phyloP scores from a whole-genome alignment of 2,329 filamentous ascomycete species.

The Trichoderma sp. region DNA sequence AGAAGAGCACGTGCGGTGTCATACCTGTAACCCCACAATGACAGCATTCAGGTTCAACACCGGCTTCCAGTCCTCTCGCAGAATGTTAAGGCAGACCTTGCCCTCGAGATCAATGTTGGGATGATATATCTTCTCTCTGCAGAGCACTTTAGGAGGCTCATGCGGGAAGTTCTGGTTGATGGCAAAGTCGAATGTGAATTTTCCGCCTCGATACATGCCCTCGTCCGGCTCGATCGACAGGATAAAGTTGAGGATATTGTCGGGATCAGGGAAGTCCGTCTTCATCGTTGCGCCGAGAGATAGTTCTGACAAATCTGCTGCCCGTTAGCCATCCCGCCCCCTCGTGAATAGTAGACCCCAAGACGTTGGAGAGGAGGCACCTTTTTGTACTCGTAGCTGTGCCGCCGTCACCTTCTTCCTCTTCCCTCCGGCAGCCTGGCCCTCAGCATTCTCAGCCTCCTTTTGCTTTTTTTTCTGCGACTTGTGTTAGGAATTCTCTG shows the following conservation, averaged over 20 bases:
- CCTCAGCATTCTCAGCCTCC: constrained; percentile 82
- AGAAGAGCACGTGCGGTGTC: constrained; percentile 17
- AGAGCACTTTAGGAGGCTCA: constrained; percentile 96
- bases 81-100: constrained; percentile 96
- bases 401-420: constrained; percentile 99
- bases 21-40: constrained; percentile 86
- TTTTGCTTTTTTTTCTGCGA: constrained; percentile 92
- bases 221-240: constrained; percentile 84
- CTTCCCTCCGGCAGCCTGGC: constrained; percentile 69
- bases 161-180: constrained; percentile 97
- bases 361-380: constrained; percentile 47
- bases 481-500: neutral
- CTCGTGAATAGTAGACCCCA: neutral
- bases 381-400: constrained; percentile 93
- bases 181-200: constrained; percentile 85
- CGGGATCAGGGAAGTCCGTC: constrained; percentile 77
- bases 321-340: neutral
- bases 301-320: constrained; percentile 75
- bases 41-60: constrained; percentile 96
- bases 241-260: constrained; percentile 83
- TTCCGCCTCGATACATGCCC: constrained; percentile 82
- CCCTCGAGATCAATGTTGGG: constrained; percentile 98
- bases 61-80: constrained; percentile 98
- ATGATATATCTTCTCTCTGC: constrained; percentile 98
- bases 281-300: constrained; percentile 78